Evolutionary conservation across 2,329 filamentous ascomycete species (phyloP).

Genomic region (Sclerotinia trifoliorum): DNA sequence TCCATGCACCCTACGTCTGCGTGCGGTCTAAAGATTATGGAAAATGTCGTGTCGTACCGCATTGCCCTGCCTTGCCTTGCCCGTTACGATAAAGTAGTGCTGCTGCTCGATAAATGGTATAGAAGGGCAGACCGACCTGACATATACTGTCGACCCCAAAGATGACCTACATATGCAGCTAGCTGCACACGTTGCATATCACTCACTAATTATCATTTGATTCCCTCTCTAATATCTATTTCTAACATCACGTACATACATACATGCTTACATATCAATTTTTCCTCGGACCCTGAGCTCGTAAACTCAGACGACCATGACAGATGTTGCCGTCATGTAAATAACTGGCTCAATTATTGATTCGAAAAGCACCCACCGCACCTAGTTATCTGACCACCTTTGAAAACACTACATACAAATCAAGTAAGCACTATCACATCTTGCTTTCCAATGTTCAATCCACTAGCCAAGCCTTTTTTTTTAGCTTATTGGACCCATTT

Average conservation of each 20-base stretch:
- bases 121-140: background rate
- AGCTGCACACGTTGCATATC: conserved; percentile 6
- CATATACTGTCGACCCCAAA: conserved; percentile 19
- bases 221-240: background rate
- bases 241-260: conserved; percentile 6
- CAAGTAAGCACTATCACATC: conserved; percentile 18
- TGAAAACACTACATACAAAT: background rate
- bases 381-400: conserved; percentile 13
- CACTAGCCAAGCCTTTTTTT: background rate
- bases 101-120: background rate
- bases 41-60: conserved; percentile 1
- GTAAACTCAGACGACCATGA: conserved; percentile 1
- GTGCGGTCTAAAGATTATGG: background rate
- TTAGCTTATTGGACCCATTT: background rate
- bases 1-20: background rate
- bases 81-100: background rate
- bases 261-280: background rate
- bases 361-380: background rate
- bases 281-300: background rate
- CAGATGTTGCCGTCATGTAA: background rate
- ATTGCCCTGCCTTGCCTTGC: background rate
- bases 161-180: conserved; percentile 20
- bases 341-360: background rate
- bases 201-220: background rate
- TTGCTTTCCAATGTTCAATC: background rate